A percentile compares a stretch with the other conserved stretches of the same genome.
phyloP scores from a whole-genome alignment of 2,329 filamentous ascomycete genomes.

The Stagonosporopsis chrysanthemi region DNA sequence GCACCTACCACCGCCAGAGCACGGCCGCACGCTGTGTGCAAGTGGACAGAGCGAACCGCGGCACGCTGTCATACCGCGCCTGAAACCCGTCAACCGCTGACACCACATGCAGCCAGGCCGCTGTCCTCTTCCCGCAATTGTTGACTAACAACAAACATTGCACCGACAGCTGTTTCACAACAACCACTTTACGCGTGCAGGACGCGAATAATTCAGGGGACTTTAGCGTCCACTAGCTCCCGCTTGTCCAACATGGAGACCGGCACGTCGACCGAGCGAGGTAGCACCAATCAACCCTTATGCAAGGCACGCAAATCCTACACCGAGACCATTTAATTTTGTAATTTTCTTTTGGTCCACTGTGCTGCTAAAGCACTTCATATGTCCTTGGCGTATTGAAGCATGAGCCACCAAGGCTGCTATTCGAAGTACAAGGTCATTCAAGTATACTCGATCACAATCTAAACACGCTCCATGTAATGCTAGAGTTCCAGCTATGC shows the following conservation, averaged over 20 bases:
- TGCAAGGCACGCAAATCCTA: not conserved
- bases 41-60: conserved; percentile 6
- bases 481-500: too few relatives aligned
- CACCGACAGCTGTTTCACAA: conserved; percentile 4
- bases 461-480: too few relatives aligned
- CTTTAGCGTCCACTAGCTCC: conserved; percentile 20
- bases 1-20: conserved; percentile 16
- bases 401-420: too few relatives aligned
- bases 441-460: too few relatives aligned
- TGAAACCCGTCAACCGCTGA: conserved; percentile 12
- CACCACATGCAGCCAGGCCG: not conserved
- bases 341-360: too few relatives aligned
- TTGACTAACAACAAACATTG: conserved; percentile 19
- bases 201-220: conserved; percentile 16
- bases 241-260: conserved; percentile 9
- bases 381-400: too few relatives aligned
- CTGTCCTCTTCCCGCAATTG: not conserved
- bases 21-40: conserved; percentile 2
- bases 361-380: too few relatives aligned
- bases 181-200: conserved; percentile 18
- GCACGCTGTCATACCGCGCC: conserved; percentile 5
- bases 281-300: not conserved
- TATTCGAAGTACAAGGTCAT: too few relatives aligned
- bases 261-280: not conserved
- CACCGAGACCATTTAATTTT: too few relatives aligned